Percentiles rank a stretch among this genome's conserved stretches.
These are phyloP conservation scores for Vitis labrusca DNA, from an alignment of 164 flowering plant species.

Conservation along the genomic window DNA sequence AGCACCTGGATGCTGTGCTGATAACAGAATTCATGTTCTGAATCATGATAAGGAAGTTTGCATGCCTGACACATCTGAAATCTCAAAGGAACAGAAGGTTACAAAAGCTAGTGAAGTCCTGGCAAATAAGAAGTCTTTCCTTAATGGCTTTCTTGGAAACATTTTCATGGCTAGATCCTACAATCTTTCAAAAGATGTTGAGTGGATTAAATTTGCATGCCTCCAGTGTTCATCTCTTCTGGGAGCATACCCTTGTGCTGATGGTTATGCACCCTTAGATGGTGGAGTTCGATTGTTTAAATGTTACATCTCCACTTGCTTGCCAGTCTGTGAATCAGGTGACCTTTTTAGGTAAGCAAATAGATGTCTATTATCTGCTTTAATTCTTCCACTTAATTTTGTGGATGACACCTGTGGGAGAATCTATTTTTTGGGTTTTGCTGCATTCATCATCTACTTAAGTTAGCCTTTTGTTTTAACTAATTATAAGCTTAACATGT, in stretches of 20 bases:
- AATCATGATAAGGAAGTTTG: slow-evolving; percentile 21
- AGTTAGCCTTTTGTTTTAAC: no score
- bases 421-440: background rate
- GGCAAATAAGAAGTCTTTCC: slow-evolving; percentile 45
- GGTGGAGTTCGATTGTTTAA: slow-evolving; percentile 81
- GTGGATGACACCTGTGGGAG: background rate
- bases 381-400: background rate
- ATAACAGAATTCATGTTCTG: slow-evolving; percentile 3
- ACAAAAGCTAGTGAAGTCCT: slow-evolving; percentile 20
- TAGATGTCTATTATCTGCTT: background rate
- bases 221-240: slow-evolving; percentile 65
- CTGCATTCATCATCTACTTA: no score
- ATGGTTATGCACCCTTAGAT: slow-evolving; percentile 50
- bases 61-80: slow-evolving; percentile 19
- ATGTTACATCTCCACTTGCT: slow-evolving; percentile 66
- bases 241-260: slow-evolving; percentile 69
- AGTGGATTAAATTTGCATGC: slow-evolving; percentile 69
- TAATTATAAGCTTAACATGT: no score
- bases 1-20: slow-evolving; percentile 27
- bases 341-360: slow-evolving; percentile 66
- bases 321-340: slow-evolving; percentile 37
- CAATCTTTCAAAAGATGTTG: slow-evolving; percentile 59
- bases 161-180: slow-evolving; percentile 65
- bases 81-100: slow-evolving; percentile 18
- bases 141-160: slow-evolving; percentile 74